Base-by-base conservation (phyloP, 2,329 filamentous ascomycete genomes). In the Ramularia endophylla region DNA sequence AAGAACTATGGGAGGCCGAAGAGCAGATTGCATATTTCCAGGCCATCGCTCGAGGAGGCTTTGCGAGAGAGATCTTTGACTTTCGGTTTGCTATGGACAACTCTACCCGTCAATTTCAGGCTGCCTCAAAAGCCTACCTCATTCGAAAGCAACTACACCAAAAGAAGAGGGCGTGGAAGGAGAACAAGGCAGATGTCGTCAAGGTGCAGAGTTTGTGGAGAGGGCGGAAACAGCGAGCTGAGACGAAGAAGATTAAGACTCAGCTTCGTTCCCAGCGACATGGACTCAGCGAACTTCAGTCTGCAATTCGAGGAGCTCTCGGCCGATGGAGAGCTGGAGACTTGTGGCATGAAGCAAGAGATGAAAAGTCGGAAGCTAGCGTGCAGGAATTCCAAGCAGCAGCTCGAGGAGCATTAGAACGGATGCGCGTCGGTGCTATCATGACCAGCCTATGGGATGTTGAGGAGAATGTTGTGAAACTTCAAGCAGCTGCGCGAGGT, bases 361-460 rank as follows among this genome's bases (percentile, higher is more conserved):
- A 61, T 33, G 53, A 54, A 22, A 40, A 38, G 28, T 60, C 60
- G 31, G 68, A 70, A 29, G 44, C 51, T n/a, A 51, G 50, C 19
- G 53, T 63, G 2, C 46, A 45, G 11, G 58, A 54, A 8, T 53
- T 72, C 4, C 69, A 73, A 52, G 65, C 69, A 17, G 58, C 60
- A 12, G 57, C 61, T 11, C 60, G 87, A 46, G 92, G 90, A 28
- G 87, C 89, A 1, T 61, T 94, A 50, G 63, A 86, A 40, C 78
- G 92, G 40, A 74, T 95, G 60, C 75, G 74, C 41, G 77, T 97
- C 2, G 87, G 86, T 6, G 72, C 83, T 33, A 75, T 80, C 44
- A 97, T 98, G 90, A 84, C 95, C 55, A 65, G 76, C 20, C 74
- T 98, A 3, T 98, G 92, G 92, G 83, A 92, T 48, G 74, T 78